Base-by-base conservation (phyloP, 768 basidiomycete species). In the Suillus plorans region DNA sequence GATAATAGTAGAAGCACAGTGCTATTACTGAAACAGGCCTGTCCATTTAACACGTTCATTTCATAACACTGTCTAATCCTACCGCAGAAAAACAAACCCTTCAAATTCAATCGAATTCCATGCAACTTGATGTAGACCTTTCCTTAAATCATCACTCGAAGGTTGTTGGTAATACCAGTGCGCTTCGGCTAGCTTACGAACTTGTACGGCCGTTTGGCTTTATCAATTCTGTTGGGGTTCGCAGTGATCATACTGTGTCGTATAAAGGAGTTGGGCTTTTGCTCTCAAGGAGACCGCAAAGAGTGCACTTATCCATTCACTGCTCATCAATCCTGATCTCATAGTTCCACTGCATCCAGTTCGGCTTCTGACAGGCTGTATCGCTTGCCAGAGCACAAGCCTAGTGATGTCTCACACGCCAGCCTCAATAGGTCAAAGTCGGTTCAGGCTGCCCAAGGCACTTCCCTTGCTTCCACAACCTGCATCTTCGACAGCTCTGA, bases 101-200 rank as follows among this genome's bases (percentile, higher is more conserved):
- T 92, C 83, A 97, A 97, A 79, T 93, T 93, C 2, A 92, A 89
- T 74, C 92, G 95, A 80, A 86, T 94, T 3, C 1, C 31, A 31
- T 59, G 10, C 10, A 28, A 31, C 20, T 18, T 59, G 16, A 3
- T 42, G 18, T 42, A 18, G 39, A 44, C 12, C 25, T 42, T 20
- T 25, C 20, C 42, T 42, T 5, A 8, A 42, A 31, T 57, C 42
- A 7, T 31, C 31, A 31, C 36, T 42, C 20, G 28, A 60, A 92
- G 91, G 84, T 88, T 34, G 92, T 92, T 22, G 90, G 91, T 5
- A 87, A 88, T 67, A 80, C 82, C 64, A 82, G 82, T 64, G 90
- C 91, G 0, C 75, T 91, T 36, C 78, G 79, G 10, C 81, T 91
- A 36, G 83, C 90, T 5, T 90, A 89, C 68, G 84, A 89, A 34